A percentile compares a stretch with the other conserved stretches of the same genome.
Evolutionary conservation across 139 green algal species (phyloP).

Genomic region (Medakamo hakoo): DNA sequence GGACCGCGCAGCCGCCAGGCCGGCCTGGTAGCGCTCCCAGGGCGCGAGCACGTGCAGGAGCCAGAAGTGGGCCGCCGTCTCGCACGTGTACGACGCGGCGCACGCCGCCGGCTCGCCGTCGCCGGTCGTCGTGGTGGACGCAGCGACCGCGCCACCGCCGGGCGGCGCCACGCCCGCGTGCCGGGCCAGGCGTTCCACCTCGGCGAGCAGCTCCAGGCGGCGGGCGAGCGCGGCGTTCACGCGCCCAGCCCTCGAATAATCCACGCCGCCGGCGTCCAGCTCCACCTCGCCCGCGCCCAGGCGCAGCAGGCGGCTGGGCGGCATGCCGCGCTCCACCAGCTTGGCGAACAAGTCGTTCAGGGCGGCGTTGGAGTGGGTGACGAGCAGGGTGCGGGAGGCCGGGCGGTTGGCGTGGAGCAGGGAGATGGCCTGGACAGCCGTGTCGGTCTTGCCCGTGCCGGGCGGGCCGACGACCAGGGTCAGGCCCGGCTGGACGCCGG

Average conservation of each 20-base stretch:
- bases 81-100: conserved; percentile 86
- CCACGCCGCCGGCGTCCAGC: conserved; percentile 71
- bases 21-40: conserved; percentile 56
- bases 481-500: conserved; percentile 74
- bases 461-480: conserved; percentile 94
- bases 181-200: conserved; percentile 33
- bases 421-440: conserved; percentile 80
- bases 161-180: conserved; percentile 33
- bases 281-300: conserved; percentile 87
- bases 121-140: no score
- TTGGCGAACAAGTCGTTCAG: conserved; percentile 53
- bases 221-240: conserved; percentile 91
- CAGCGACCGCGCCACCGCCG: no score
- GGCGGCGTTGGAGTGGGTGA: conserved; percentile 92
- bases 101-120: no score
- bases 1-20: conserved; percentile 10
- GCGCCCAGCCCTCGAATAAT: conserved; percentile 68
- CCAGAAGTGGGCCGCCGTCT: conserved; percentile 93
- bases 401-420: conserved; percentile 92
- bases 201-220: conserved; percentile 72
- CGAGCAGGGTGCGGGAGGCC: conserved; percentile 76
- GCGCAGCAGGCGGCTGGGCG: conserved; percentile 78
- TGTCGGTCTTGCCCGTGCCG: conserved; percentile 96
- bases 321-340: conserved; percentile 69
- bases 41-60: conserved; percentile 82